Conservation (phyloP, 768 basidiomycete species). For the Russula virescens region DNA sequence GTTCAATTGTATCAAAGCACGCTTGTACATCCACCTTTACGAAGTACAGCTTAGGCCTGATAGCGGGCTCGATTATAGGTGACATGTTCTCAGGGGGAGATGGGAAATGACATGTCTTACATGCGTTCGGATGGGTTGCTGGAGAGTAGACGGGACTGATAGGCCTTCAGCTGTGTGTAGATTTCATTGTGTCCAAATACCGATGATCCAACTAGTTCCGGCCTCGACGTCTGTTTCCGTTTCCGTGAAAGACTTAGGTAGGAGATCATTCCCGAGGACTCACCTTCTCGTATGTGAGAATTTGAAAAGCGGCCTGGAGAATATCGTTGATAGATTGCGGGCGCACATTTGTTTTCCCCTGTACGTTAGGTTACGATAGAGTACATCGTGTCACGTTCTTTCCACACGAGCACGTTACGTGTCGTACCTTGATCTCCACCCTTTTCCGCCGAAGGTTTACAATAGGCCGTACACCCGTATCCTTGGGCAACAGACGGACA, state of each 20-base stretch:
- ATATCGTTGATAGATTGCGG: slow-evolving; percentile 81
- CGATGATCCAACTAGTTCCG: slow-evolving; percentile 68
- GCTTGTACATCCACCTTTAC: slow-evolving; percentile 95
- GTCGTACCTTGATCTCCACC: slow-evolving; percentile 30
- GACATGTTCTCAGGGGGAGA: background rate
- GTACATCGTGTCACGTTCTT: slow-evolving; percentile 27
- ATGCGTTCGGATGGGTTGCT: slow-evolving; percentile 39
- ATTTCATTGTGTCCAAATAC: slow-evolving; percentile 82
- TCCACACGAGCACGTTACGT: slow-evolving; percentile 18
- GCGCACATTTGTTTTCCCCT: slow-evolving; percentile 20
- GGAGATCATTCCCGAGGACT: slow-evolving; percentile 9
- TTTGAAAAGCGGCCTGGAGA: slow-evolving; percentile 77
- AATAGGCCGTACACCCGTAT: slow-evolving; percentile 90
- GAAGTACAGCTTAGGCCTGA: slow-evolving; percentile 85
- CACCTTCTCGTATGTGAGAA: slow-evolving; percentile 86
- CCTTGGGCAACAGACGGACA: slow-evolving; percentile 88
- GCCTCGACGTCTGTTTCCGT: slow-evolving; percentile 48
- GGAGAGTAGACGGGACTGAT: slow-evolving; percentile 49
- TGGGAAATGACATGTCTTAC: slow-evolving; percentile 36
- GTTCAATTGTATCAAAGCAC: slow-evolving; percentile 95
- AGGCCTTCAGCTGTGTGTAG: slow-evolving; percentile 63
- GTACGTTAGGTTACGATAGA: background rate
- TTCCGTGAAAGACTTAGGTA: background rate
- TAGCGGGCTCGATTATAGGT: background rate
- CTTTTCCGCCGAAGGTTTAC: slow-evolving; percentile 74